Evolutionary conservation across 1,284 basidiomycete genomes (phyloP).

Genomic region (Ustilago hordei): DNA sequence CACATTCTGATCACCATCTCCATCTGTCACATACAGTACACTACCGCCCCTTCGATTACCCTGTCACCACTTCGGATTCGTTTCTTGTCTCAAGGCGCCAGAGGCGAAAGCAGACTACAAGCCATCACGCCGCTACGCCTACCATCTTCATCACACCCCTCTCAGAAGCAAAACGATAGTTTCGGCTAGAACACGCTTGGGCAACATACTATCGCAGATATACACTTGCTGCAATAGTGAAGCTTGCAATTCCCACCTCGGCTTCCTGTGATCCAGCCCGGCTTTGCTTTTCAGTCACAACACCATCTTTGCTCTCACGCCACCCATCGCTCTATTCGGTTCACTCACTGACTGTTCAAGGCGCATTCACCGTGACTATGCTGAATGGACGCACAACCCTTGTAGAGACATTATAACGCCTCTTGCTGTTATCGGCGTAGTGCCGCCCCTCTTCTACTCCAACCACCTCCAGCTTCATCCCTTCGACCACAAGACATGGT

Average conservation of each 20-base stretch:
- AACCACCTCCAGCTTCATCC: not conserved
- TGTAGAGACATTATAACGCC: not conserved
- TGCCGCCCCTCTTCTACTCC: not conserved
- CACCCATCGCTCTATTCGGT: not conserved
- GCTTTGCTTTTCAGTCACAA: not conserved
- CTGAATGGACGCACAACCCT: not conserved
- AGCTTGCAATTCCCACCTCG: not conserved
- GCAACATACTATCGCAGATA: not conserved
- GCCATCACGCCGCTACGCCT: too few species aligned
- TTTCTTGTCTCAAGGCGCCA: too few species aligned
- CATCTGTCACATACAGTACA: too few species aligned
- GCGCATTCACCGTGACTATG: not conserved
- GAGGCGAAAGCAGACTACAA: too few species aligned
- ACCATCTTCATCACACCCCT: too few species aligned
- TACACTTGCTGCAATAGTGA: not conserved
- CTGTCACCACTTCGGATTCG: too few species aligned
- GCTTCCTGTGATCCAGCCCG: not conserved
- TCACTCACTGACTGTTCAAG: not conserved
- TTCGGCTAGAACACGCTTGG: too few species aligned
- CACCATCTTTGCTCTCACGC: not conserved
- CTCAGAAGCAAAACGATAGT: too few species aligned
- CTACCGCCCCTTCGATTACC: too few species aligned
- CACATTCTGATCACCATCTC: too few species aligned
- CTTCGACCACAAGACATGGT: constrained; percentile 8
- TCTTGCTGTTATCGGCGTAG: not conserved